These are phyloP conservation scores for Solioccasus polychromus DNA, from an alignment of 768 basidiomycete genomes.

Conservation along the genomic window DNA sequence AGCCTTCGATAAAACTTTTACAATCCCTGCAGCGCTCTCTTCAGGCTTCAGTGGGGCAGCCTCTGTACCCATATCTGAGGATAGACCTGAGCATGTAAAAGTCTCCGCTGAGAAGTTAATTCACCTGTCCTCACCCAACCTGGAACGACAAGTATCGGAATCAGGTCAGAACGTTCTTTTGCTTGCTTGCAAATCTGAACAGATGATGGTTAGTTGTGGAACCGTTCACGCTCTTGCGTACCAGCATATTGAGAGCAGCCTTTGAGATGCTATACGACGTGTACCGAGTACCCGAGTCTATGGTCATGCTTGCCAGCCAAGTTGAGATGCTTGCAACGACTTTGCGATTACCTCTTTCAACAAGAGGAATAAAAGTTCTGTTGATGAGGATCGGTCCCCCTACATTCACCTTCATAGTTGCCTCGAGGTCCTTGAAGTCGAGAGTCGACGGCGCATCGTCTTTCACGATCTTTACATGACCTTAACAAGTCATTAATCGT, in stretches of 20 bases:
- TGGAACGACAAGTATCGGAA: conserved; percentile 32
- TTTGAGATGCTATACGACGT: conserved; percentile 38
- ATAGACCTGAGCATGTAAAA: background rate
- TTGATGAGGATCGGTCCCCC: conserved; percentile 35
- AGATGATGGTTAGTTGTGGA: too few relatives aligned
- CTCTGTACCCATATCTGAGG: conserved; percentile 35
- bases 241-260: conserved; percentile 40
- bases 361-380: conserved; percentile 33
- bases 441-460: conserved; percentile 29
- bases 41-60: conserved; percentile 28
- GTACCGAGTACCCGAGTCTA: conserved; percentile 24
- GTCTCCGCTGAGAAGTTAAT: too few relatives aligned
- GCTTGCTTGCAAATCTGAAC: conserved; percentile 37
- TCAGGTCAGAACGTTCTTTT: conserved; percentile 32
- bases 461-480: conserved; percentile 18
- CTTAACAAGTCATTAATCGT: too few relatives aligned
- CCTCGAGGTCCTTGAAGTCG: conserved; percentile 18
- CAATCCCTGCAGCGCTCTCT: conserved; percentile 28
- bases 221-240: conserved; percentile 15
- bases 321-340: conserved; percentile 35
- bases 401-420: conserved; percentile 31
- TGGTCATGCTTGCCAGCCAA: conserved; percentile 33
- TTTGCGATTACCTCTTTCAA: conserved; percentile 32
- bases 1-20: conserved; percentile 26
- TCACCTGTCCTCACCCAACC: conserved; percentile 41